Percentiles rank a stretch among this genome's conserved stretches.
Evolutionary conservation across 306 rosid genomes (phyloP).

Genomic region (Glycine latifolia): DNA sequence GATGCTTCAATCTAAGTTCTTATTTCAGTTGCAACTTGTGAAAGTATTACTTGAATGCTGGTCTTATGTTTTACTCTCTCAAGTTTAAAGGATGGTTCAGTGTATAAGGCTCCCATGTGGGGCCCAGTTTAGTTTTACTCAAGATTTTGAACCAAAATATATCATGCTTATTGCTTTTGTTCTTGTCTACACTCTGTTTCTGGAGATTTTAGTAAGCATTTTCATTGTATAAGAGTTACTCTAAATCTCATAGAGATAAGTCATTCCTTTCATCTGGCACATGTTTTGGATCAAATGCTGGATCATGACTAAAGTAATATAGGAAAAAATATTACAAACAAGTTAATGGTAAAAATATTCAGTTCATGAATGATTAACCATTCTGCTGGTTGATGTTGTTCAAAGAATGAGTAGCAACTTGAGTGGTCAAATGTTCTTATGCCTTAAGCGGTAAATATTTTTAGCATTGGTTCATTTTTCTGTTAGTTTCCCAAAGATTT

Average conservation of each 20-base stretch:
- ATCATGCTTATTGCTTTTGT: background rate
- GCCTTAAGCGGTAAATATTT: background rate
- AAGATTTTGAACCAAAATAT: conserved; percentile 21
- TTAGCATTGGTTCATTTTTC: conserved; percentile 1
- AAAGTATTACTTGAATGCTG: background rate
- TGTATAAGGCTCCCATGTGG: conserved; percentile 20
- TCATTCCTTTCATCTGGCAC: background rate
- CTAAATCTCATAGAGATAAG: background rate
- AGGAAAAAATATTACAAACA: background rate
- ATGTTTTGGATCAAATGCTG: background rate
- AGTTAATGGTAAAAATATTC: background rate
- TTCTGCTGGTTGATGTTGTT: conserved; percentile 4
- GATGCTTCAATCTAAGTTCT: conserved; percentile 31
- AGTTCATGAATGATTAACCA: background rate
- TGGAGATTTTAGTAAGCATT: background rate
- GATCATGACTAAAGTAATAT: background rate
- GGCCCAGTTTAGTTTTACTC: background rate
- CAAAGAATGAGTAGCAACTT: background rate
- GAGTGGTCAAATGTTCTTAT: background rate
- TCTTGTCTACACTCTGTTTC: conserved; percentile 17
- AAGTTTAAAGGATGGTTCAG: conserved; percentile 1
- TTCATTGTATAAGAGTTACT: background rate
- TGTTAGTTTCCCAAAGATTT: conserved; percentile 10
- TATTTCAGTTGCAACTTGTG: conserved; percentile 12
- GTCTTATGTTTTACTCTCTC: background rate